Conservation (phyloP, 805 yeast genomes). For the Alloascoidea hylecoeti region DNA sequence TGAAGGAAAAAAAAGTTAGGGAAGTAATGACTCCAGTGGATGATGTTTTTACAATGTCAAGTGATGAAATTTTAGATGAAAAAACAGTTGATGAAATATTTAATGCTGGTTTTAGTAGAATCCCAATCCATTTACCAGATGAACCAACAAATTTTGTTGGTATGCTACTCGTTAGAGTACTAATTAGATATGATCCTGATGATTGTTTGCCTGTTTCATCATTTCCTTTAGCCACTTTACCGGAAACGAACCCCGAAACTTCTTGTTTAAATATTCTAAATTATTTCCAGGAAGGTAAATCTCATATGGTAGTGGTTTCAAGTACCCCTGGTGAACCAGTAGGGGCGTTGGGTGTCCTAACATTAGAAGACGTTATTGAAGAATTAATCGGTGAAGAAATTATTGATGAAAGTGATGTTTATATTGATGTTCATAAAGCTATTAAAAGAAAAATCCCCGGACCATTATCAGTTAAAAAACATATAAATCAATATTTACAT, state of each 20-base stretch:
- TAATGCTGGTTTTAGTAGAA: slow-evolving; percentile 88
- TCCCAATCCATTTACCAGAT: slow-evolving; percentile 83
- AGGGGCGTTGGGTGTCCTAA: slow-evolving; percentile 85
- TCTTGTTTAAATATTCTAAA: slow-evolving; percentile 88
- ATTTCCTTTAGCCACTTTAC: slow-evolving; percentile 90
- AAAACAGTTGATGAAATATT: slow-evolving; percentile 76
- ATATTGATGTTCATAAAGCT: slow-evolving; percentile 78
- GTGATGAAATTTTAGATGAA: slow-evolving; percentile 75
- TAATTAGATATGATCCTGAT: slow-evolving; percentile 94
- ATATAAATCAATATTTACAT: not conserved
- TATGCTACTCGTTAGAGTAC: slow-evolving; percentile 82
- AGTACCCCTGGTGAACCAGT: slow-evolving; percentile 65
- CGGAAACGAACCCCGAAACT: slow-evolving; percentile 85
- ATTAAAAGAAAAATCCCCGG: slow-evolving; percentile 40
- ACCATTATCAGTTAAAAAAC: slow-evolving; percentile 14
- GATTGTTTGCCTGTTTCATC: slow-evolving; percentile 86
- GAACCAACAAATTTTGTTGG: slow-evolving; percentile 90
- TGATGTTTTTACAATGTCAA: slow-evolving; percentile 77
- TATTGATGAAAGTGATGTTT: slow-evolving; percentile 92
- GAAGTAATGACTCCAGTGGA: slow-evolving; percentile 91
- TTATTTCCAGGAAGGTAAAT: slow-evolving; percentile 95
- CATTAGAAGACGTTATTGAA: slow-evolving; percentile 95
- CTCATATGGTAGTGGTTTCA: slow-evolving; percentile 92
- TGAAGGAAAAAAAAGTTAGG: slow-evolving; percentile 80
- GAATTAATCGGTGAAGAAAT: slow-evolving; percentile 96